phyloP scores from a whole-genome alignment of 139 green algal species.

The Closterium sp. region DNA sequence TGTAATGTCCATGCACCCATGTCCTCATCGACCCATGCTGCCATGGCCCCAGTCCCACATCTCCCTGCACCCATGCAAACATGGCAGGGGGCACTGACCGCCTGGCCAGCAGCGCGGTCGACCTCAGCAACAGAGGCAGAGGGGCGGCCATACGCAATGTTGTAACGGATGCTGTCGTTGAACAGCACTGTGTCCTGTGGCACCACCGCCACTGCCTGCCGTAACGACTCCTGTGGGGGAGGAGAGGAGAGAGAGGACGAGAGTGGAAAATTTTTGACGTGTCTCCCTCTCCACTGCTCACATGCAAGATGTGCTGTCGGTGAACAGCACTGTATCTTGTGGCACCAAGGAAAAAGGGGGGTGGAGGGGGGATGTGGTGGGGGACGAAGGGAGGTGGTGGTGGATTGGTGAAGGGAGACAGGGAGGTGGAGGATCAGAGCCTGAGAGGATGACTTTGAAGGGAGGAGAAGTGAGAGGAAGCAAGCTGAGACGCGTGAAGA shows the following conservation, averaged over 20 bases:
- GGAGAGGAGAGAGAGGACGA: neutral
- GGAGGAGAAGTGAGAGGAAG: neutral
- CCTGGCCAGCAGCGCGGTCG: slow-evolving; percentile 37
- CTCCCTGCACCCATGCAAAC: neutral
- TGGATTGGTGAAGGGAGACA: neutral
- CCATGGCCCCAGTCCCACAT: neutral
- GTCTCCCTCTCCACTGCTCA: slow-evolving; percentile 38
- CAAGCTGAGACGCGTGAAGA: neutral
- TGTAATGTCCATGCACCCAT: neutral
- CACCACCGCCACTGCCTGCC: slow-evolving; percentile 57
- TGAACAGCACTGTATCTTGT: slow-evolving; percentile 91
- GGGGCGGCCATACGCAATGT: slow-evolving; percentile 82
- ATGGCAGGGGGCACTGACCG: slow-evolving; percentile 45
- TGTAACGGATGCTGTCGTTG: slow-evolving; percentile 92
- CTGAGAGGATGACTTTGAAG: neutral
- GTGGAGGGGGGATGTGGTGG: neutral
- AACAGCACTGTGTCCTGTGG: slow-evolving; percentile 91
- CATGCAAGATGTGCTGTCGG: slow-evolving; percentile 82
- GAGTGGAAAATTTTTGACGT: too few relatives aligned
- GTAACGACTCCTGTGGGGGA: slow-evolving; percentile 40
- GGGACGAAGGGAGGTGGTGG: neutral
- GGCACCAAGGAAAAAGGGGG: slow-evolving; percentile 48
- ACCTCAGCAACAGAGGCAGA: slow-evolving; percentile 64
- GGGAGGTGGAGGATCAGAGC: neutral
- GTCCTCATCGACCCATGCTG: neutral